phyloP scores from a whole-genome alignment of 2,329 filamentous ascomycete species.

The Phialemonium atrogriseum region DNA sequence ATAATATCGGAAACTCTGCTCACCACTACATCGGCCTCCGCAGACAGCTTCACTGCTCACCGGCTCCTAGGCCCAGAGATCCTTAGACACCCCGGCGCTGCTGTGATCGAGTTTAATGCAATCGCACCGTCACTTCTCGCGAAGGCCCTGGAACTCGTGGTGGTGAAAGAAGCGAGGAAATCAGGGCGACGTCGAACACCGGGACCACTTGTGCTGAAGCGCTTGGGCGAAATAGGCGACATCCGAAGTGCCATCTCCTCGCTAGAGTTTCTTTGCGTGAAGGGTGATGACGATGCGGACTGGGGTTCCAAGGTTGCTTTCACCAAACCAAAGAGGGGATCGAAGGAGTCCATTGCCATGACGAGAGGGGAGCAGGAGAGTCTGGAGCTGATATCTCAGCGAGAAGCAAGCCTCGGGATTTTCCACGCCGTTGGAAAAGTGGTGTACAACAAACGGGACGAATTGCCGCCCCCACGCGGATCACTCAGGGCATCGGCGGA shows the following conservation, averaged over 20 bases:
- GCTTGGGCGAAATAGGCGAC: conserved; percentile 79
- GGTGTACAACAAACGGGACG: conserved; percentile 86
- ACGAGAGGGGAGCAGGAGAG: conserved; percentile 74
- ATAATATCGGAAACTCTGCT: conserved; percentile 86
- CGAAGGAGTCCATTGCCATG: conserved; percentile 48
- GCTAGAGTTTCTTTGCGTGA: conserved; percentile 84
- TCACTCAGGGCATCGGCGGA: conserved; percentile 36
- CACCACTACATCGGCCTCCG: conserved; percentile 73
- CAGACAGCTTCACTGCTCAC: conserved; percentile 90
- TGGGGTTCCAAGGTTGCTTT: conserved; percentile 70
- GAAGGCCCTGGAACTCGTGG: conserved; percentile 73
- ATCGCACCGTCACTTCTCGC: conserved; percentile 79
- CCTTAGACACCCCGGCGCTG: conserved; percentile 68
- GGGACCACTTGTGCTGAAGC: conserved; percentile 69
- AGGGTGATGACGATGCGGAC: conserved; percentile 64
- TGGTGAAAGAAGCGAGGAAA: conserved; percentile 76
- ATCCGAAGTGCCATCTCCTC: conserved; percentile 88
- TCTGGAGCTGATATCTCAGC: conserved; percentile 71
- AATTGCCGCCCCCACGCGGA: conserved; percentile 30
- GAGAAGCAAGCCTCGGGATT: conserved; percentile 84
- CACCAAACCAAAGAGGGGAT: conserved; percentile 56
- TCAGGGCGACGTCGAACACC: conserved; percentile 70
- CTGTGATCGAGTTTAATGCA: conserved; percentile 84
- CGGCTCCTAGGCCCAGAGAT: conserved; percentile 82
- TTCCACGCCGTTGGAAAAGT: conserved; percentile 96